A percentile compares a stretch with the other conserved stretches of the same genome.
Evolutionary conservation across 1,284 basidiomycete genomes (phyloP).

Genomic region (Ceratobasidium sp.): DNA sequence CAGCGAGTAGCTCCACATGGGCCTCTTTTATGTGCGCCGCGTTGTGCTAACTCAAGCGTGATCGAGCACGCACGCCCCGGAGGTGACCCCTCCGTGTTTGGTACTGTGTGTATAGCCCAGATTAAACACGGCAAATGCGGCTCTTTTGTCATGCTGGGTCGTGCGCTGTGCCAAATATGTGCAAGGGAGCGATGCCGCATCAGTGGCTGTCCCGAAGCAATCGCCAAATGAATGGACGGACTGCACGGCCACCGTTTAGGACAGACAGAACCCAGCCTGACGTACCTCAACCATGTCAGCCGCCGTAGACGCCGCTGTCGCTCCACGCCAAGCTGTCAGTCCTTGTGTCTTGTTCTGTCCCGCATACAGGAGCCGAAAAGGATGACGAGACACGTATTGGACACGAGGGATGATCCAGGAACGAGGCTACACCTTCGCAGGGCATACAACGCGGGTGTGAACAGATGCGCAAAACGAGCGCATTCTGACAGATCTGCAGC

Average conservation of each 20-base stretch:
- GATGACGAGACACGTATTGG: no score
- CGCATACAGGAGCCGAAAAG: no score
- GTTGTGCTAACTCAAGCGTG: background rate
- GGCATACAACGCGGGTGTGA: background rate
- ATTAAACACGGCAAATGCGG: background rate
- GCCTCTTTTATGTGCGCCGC: constrained; percentile 1
- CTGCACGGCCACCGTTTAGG: background rate
- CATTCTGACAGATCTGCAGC: no score
- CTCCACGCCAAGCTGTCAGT: background rate
- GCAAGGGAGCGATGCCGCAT: no score
- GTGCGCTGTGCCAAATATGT: no score
- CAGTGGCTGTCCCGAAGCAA: background rate
- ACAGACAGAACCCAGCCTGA: background rate
- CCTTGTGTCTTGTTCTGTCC: no score
- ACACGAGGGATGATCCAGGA: background rate
- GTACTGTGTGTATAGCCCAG: background rate
- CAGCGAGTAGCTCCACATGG: background rate
- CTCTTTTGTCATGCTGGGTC: background rate
- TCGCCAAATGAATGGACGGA: background rate
- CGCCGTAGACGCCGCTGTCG: constrained; percentile 17
- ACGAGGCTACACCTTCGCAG: background rate
- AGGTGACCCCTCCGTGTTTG: background rate
- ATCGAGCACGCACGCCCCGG: background rate
- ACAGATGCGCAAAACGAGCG: background rate
- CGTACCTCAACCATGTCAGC: background rate